phyloP scores from a whole-genome alignment of 2,329 filamentous ascomycete genomes.

The Trichoderma brevicompactum region DNA sequence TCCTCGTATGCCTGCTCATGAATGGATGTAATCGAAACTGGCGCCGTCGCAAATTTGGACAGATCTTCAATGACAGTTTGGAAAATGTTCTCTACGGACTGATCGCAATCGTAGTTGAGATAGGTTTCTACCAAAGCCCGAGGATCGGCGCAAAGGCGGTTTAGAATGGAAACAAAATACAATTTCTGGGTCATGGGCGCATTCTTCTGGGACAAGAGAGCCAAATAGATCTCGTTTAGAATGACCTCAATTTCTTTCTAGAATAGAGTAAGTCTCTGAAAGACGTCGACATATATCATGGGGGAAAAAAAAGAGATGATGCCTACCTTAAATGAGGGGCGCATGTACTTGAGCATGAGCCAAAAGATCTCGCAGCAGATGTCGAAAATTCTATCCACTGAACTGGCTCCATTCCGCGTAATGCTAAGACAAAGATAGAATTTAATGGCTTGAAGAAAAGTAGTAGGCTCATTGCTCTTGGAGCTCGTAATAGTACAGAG shows the following conservation, averaged over 20 bases:
- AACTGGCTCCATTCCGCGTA: constrained; percentile 92
- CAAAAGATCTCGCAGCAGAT: constrained; percentile 97
- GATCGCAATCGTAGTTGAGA: constrained; percentile 97
- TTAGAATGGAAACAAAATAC: constrained; percentile 84
- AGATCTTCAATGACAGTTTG: constrained; percentile 93
- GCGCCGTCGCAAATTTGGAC: constrained; percentile 80
- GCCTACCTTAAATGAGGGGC: constrained; percentile 85
- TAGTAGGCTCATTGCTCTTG: constrained; percentile 83
- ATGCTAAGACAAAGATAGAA: constrained; percentile 96
- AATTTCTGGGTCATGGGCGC: constrained; percentile 90
- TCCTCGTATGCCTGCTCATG: constrained; percentile 91
- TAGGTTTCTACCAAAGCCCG: constrained; percentile 92
- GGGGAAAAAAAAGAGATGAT: neutral
- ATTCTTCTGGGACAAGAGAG: constrained; percentile 84
- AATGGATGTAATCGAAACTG: constrained; percentile 72
- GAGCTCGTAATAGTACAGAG: constrained; percentile 91
- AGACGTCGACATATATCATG: neutral
- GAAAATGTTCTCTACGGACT: constrained; percentile 95
- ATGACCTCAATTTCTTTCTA: constrained; percentile 98
- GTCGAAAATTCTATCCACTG: constrained; percentile 89
- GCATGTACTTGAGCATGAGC: constrained; percentile 93
- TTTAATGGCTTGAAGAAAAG: constrained; percentile 92
- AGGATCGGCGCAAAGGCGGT: constrained; percentile 82
- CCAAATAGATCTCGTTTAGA: constrained; percentile 93
- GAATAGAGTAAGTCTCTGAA: constrained; percentile 36